Evolutionary conservation across 1,139 yeast species (phyloP), one percentile per base, ranked within the genome.

Genomic region (Taiozyma onychis): DNA sequence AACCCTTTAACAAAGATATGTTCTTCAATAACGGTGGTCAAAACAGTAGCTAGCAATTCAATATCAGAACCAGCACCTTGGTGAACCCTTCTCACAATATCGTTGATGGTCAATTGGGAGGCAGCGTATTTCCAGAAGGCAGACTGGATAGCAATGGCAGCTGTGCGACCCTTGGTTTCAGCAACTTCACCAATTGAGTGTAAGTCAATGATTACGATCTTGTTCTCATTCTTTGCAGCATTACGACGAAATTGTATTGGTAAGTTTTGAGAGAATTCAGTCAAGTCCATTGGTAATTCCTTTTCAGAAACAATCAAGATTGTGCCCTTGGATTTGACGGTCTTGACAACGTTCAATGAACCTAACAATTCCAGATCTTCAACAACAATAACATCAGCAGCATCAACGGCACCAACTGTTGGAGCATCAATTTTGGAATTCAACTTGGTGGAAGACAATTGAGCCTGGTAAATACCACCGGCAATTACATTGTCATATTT

Each of bases 401-500:
- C 39, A 41, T 58, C 63, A 47, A 59, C 45, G 14, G 58, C 57
- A 46, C 63, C 63, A 45, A 54, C 51, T n/a, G 54, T 42, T 32
- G 66, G 51, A 7, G 66, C 58, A 14, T 57, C 56, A 35, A 62
- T 56, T 13, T 61, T 47, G 7, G 65, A 60, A 16, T 49, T 44
- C 32, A 43, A 13, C 26, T 45, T 39, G 4, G 74, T 66, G 13
- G 83, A 73, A 22, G 76, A 72, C 51, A 90, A 68, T 64, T 87
- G 91, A n/a, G 91, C 77, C 66, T 86, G 89, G 66, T 85, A 82
- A n/a, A 81, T 66, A 55, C 97, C 97, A 41, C 93, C 95, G 44
- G 77, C 77, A 26, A 79, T 70, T 28, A 76, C 68, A 64, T 88
- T 89, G 66, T 91, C 96, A 61, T 73, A 89, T 60, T 78, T 80